Conservation (phyloP, 2,329 filamentous ascomycete genomes). For the Botrytis tulipae region DNA sequence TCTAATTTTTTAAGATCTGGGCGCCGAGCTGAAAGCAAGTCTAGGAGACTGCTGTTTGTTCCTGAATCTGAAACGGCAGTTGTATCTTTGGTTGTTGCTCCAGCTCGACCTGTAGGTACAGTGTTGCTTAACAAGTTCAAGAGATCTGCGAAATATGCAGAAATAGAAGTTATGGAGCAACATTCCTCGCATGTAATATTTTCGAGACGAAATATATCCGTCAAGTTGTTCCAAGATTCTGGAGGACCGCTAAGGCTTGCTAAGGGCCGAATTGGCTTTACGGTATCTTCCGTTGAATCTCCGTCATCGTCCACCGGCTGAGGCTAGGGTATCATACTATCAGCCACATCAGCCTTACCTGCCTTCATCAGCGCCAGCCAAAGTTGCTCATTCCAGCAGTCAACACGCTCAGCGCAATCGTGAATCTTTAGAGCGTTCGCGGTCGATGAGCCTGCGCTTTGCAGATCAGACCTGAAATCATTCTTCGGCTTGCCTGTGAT, state of each 20-base stretch:
- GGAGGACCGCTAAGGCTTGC: no score
- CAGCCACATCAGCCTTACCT: not conserved
- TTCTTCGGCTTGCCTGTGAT: not conserved
- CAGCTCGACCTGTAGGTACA: not conserved
- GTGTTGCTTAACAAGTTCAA: not conserved
- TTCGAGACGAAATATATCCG: not conserved
- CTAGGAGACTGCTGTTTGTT: not conserved
- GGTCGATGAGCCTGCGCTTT: not conserved
- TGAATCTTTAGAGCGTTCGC: not conserved
- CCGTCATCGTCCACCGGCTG: no score
- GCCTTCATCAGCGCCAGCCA: not conserved
- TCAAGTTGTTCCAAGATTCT: not conserved
- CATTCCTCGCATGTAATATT: not conserved
- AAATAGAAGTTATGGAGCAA: not conserved
- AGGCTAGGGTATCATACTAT: no score
- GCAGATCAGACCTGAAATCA: not conserved
- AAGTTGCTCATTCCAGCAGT: constrained; percentile 4
- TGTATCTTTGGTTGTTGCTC: not conserved
- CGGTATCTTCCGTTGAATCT: no score
- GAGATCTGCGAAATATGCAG: constrained; percentile 1
- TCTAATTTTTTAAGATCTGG: constrained; percentile 2
- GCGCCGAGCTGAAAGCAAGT: not conserved
- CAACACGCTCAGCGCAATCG: not conserved
- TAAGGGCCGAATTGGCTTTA: no score
- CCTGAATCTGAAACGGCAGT: not conserved